These are phyloP conservation scores for Ceratocystis colombiana DNA, from an alignment of 2,329 filamentous ascomycete species.

Conservation along the genomic window DNA sequence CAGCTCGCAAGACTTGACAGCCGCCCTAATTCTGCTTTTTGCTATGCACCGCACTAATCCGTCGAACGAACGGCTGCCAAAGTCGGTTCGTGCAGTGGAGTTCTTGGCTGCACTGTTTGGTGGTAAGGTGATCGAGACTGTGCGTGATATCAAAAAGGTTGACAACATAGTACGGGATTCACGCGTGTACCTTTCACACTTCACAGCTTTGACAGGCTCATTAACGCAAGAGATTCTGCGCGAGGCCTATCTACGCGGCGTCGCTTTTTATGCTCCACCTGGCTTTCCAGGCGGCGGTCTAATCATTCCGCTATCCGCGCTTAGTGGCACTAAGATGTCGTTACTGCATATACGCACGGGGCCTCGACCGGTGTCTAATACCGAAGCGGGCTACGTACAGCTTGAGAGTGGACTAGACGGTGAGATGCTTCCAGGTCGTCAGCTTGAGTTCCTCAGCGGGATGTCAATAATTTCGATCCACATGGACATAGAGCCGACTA, in stretches of 20 bases:
- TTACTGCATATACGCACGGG: constrained; percentile 16
- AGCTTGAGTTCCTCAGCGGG: not conserved
- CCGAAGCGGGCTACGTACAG: not conserved
- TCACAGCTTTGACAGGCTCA: not conserved
- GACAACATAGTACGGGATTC: not conserved
- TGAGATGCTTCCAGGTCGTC: constrained; percentile 4
- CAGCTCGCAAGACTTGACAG: constrained; percentile 19
- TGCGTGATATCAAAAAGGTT: not conserved
- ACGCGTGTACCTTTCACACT: constrained; percentile 23
- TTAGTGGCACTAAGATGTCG: constrained; percentile 17
- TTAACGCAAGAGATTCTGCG: constrained; percentile 12
- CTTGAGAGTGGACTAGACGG: constrained; percentile 2
- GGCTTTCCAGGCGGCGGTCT: constrained; percentile 19
- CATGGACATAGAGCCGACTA: constrained; percentile 17
- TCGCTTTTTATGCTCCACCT: constrained; percentile 15
- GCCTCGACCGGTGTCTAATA: not conserved
- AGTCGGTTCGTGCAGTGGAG: constrained; percentile 7
- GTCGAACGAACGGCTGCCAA: constrained; percentile 11
- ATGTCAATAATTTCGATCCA: constrained; percentile 16
- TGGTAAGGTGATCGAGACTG: not conserved
- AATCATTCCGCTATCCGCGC: constrained; percentile 20
- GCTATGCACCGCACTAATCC: constrained; percentile 17
- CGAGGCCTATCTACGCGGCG: constrained; percentile 18
- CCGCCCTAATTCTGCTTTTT: constrained; percentile 19
- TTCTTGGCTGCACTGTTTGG: constrained; percentile 17